phyloP scores from a whole-genome alignment of 2,329 filamentous ascomycete species.

The Immersiporthe knoxdaviesiana region DNA sequence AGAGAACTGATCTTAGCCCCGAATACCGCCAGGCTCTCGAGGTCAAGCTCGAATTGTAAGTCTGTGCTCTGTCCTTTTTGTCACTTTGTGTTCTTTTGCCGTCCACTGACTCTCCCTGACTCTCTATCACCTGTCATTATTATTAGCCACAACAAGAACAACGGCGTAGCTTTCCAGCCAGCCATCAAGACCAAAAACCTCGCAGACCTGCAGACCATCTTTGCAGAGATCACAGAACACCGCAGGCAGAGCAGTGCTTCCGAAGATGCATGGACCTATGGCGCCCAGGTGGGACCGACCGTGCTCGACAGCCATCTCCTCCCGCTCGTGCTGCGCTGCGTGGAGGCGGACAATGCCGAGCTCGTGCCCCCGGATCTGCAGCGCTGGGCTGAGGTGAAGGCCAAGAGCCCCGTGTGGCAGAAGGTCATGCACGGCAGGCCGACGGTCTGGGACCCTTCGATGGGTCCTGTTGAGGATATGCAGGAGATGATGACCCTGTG shows the following conservation, averaged over 20 bases:
- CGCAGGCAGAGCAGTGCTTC: conserved; percentile 1
- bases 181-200: neutral
- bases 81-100: neutral
- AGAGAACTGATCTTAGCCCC: neutral
- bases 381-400: neutral
- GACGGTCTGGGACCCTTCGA: neutral
- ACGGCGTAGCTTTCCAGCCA: neutral
- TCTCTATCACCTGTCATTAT: neutral
- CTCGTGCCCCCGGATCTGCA: neutral
- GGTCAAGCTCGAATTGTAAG: neutral
- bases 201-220: neutral
- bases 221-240: neutral
- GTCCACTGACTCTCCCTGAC: neutral
- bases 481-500: neutral
- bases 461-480: conserved; percentile 4
- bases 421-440: conserved; percentile 3
- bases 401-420: neutral
- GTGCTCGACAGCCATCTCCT: neutral
- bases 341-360: neutral
- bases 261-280: neutral
- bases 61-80: no score
- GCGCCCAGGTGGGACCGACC: neutral
- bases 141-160: neutral
- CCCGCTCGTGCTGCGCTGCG: neutral
- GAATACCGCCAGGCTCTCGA: neutral